phyloP scores from a whole-genome alignment of 2,329 filamentous ascomycete genomes.

The Paecilomyces fulvus region DNA sequence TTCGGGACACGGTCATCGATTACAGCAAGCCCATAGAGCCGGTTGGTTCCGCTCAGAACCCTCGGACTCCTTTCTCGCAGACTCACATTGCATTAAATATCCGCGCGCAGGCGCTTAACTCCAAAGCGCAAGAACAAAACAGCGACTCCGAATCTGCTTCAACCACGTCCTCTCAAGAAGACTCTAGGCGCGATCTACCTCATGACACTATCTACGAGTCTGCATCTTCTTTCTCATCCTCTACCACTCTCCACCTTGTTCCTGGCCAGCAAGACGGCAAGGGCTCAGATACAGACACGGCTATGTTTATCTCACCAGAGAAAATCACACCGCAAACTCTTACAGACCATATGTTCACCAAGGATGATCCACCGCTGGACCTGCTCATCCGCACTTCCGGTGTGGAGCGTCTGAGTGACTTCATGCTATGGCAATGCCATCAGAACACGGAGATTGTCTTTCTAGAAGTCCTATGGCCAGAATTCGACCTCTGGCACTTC shows the following conservation, averaged over 20 bases:
- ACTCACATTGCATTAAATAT: slow-evolving; percentile 82
- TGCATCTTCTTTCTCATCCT: slow-evolving; percentile 31
- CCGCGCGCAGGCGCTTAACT: slow-evolving; percentile 49
- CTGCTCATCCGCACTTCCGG: slow-evolving; percentile 87
- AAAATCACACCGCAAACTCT: slow-evolving; percentile 76
- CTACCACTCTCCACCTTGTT: slow-evolving; percentile 43
- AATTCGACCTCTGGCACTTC: slow-evolving; percentile 91
- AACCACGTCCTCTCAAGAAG: slow-evolving; percentile 34
- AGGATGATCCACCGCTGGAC: slow-evolving; percentile 76
- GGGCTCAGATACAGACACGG: slow-evolving; percentile 22
- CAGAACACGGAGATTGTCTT: slow-evolving; percentile 89
- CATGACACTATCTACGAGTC: slow-evolving; percentile 22
- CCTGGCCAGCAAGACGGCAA: slow-evolving; percentile 22
- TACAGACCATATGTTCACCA: slow-evolving; percentile 79
- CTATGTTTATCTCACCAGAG: slow-evolving; percentile 65
- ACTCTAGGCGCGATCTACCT: slow-evolving; percentile 18
- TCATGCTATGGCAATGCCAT: slow-evolving; percentile 98
- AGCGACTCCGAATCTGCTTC: slow-evolving; percentile 40
- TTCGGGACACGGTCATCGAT: slow-evolving; percentile 78
- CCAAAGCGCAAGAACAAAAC: slow-evolving; percentile 30
- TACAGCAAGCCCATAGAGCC: slow-evolving; percentile 64
- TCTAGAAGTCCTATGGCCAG: slow-evolving; percentile 85
- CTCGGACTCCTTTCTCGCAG: slow-evolving; percentile 70
- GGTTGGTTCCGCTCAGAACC: slow-evolving; percentile 18
- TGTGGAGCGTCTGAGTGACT: slow-evolving; percentile 87